Percentiles rank a stretch among this genome's conserved stretches.
These are phyloP conservation scores for Vigna trinervia DNA, from an alignment of 306 rosid genomes.

Conservation along the genomic window DNA sequence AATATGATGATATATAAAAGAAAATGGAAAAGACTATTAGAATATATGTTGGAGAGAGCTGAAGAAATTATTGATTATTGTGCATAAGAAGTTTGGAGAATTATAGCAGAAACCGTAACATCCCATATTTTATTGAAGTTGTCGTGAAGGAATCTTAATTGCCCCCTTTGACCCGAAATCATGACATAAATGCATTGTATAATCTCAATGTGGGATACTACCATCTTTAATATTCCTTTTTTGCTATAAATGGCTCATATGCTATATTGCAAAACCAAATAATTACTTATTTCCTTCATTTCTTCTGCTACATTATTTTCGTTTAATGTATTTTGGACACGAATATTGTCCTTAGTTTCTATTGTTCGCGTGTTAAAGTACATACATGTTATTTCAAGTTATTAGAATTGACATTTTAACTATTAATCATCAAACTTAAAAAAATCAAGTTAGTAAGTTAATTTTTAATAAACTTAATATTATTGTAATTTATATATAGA, in stretches of 20 bases:
- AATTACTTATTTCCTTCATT: background rate
- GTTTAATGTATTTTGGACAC: background rate
- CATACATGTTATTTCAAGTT: background rate
- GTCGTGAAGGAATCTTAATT: slow-evolving; percentile 11
- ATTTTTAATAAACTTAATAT: too few relatives aligned
- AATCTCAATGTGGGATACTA: background rate
- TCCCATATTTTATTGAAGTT: background rate
- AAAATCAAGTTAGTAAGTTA: too few relatives aligned
- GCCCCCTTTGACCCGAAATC: slow-evolving; percentile 39
- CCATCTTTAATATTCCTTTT: slow-evolving; percentile 1
- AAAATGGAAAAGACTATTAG: too few relatives aligned
- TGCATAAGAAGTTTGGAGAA: too few relatives aligned
- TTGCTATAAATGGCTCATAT: slow-evolving; percentile 6
- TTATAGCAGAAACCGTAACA: background rate
- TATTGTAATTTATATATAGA: too few relatives aligned
- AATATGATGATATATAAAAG: too few relatives aligned
- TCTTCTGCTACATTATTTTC: background rate
- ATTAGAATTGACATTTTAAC: background rate
- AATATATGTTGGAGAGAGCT: too few relatives aligned
- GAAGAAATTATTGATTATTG: too few relatives aligned
- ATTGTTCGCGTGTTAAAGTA: background rate
- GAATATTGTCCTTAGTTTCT: background rate
- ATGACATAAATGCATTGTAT: background rate
- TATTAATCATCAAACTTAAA: too few relatives aligned
- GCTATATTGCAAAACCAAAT: background rate